Evolutionary conservation across 1,284 basidiomycete genomes (phyloP).

Genomic region (Heliocybe sulcata): DNA sequence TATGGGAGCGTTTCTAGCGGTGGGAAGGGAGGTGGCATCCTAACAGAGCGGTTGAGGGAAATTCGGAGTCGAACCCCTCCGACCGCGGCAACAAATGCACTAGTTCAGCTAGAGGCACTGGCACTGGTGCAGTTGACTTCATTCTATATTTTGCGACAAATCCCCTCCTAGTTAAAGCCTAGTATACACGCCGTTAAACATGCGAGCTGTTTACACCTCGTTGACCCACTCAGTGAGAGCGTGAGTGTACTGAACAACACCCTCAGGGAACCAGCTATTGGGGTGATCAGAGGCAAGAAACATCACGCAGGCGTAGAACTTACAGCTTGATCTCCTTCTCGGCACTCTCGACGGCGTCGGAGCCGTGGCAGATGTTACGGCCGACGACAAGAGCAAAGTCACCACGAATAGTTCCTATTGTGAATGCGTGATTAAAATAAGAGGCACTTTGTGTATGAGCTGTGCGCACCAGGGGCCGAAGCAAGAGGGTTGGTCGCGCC

Average conservation of each 20-base stretch:
- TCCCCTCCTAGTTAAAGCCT: background rate
- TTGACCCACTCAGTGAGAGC: conserved; percentile 53
- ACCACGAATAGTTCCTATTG: conserved; percentile 80
- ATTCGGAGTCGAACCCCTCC: too few relatives aligned
- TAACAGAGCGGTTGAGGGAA: too few relatives aligned
- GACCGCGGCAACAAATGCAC: too few relatives aligned
- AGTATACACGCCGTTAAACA: background rate
- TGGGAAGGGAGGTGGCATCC: too few relatives aligned
- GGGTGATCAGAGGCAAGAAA: conserved; percentile 13
- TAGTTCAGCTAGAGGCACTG: background rate
- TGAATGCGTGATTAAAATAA: background rate
- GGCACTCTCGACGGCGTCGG: conserved; percentile 86
- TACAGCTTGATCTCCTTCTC: conserved; percentile 90
- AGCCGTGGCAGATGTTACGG: conserved; percentile 93
- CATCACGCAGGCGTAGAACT: conserved; percentile 22
- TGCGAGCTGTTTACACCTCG: background rate
- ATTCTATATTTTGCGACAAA: background rate
- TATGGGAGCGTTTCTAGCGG: too few relatives aligned
- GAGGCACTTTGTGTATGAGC: conserved; percentile 7
- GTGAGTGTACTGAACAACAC: conserved; percentile 69
- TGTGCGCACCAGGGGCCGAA: conserved; percentile 68
- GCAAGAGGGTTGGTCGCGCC: conserved; percentile 96
- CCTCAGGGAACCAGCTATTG: conserved; percentile 80
- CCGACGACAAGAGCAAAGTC: conserved; percentile 92
- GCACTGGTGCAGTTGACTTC: background rate